Conservation (phyloP, 371 early-diverging fungal genomes). For the Sanchytrium tribonematis region DNA sequence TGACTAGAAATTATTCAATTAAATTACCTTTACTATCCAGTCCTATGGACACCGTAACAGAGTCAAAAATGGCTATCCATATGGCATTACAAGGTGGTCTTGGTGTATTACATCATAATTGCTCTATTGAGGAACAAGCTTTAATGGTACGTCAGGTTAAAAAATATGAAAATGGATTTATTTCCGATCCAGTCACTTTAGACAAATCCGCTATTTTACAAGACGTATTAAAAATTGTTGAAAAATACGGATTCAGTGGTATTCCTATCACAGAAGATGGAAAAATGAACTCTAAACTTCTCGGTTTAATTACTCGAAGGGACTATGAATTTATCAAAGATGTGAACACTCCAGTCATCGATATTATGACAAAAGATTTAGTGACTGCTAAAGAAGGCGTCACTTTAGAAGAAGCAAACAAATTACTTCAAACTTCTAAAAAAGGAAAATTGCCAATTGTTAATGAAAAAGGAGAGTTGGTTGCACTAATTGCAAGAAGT, state of each 20-base stretch:
- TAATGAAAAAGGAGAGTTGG: constrained; percentile 42
- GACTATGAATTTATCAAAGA: constrained; percentile 66
- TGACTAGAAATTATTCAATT: constrained; percentile 57
- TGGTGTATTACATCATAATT: constrained; percentile 92
- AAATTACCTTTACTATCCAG: constrained; percentile 71
- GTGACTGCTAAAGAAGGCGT: constrained; percentile 57
- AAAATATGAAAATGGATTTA: constrained; percentile 93
- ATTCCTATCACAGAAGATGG: constrained; percentile 79
- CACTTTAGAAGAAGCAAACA: constrained; percentile 62
- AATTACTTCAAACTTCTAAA: constrained; percentile 51
- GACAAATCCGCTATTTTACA: constrained; percentile 49
- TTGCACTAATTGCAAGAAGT: constrained; percentile 67
- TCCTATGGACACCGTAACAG: constrained; percentile 92
- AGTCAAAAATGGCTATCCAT: constrained; percentile 80
- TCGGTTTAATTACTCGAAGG: constrained; percentile 83
- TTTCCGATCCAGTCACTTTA: constrained; percentile 65
- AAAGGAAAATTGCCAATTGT: constrained; percentile 91
- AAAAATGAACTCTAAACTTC: constrained; percentile 50
- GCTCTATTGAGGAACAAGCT: constrained; percentile 70
- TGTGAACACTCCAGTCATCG: constrained; percentile 13
- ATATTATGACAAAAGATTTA: constrained; percentile 68
- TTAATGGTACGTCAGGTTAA: constrained; percentile 84
- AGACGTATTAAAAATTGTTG: constrained; percentile 63
- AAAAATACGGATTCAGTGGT: constrained; percentile 65
- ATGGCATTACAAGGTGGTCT: constrained; percentile 86